Base-by-base conservation (phyloP, 139 green algal species). In the Closterium sp. region DNA sequence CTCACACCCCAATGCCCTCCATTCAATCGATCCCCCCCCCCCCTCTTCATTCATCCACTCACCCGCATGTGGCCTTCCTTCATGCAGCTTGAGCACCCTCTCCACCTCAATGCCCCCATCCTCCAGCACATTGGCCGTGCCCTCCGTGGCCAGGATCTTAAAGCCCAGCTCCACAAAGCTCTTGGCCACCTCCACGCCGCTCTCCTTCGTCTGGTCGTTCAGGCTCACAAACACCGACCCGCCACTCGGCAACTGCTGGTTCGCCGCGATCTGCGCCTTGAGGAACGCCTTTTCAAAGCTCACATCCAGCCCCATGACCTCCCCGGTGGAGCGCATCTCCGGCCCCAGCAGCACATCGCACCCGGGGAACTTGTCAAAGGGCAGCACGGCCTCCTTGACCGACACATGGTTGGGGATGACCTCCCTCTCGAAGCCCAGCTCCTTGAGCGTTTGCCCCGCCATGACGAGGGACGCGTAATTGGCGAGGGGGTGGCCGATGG, bases 361-460 rank as follows among this genome's bases (percentile, higher is more conserved):
- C 69, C 98, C 98, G 32, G 96, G 95, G 94, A 99, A 99, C 96
- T 99, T 99, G 94, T 98, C 97, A 95, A 99, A 99, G 2, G 98
- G 98, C 90, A 99, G 96, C 90, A 99, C 98, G 32, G 98, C 98
- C 95, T 99, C 98, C 96, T 99, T 99, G 36, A 99, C 98, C 0
- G 97, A 95, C 33, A 99, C 98, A 92, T 99, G 98, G 36, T 96
- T 95, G 21, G 91, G 90, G 33, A 94, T 86, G n/a, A 97, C 94
- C 96, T 99, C 98, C 92, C 97, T 94, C 1, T 95, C 98, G 93
- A 99, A 98, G 69, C 89, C 90, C 2, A 99, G 88, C 36, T 99
- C 96, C 16, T 95, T 16, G 81, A 99, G 96, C 0, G 95, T 98
- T 87, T 96, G 92, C 55, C 98, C 98, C 3, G 95, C 88, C 98